Base-by-base conservation (phyloP, 179 eudicot genomes). In the Spergularia azorica region DNA sequence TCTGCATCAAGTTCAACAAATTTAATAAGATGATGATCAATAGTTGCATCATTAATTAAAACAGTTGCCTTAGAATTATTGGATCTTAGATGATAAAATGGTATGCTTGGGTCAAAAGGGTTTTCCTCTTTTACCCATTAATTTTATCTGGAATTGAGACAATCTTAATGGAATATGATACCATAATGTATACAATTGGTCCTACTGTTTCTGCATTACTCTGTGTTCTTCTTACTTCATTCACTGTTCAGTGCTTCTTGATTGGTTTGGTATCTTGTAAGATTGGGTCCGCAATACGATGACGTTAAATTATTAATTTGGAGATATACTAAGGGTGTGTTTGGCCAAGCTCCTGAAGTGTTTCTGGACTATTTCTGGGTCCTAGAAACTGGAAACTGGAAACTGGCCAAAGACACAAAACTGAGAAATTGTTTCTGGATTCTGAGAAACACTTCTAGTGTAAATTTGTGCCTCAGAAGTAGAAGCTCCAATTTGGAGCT, bases 1-100 rank as follows among this genome's bases (percentile, higher is more conserved):
- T 72, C 81, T 52, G 57, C 43, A 79, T 74, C 82, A 67, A 74
- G 48, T 38, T 79, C 74, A 74, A 74, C 78, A 67, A 68, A 73
- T 46, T 56, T 79, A 57, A 67, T 51, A 17, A 59, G 75, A 50
- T n/a, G 70, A 39, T 61, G 61, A 72, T 78, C 55, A 46, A 14
- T 54, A 78, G 50, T 78, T 58, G 36, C 32, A 32, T 61, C 17
- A 78, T 63, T 71, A 54, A 6, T 62, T 46, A 21, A 26, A 41
- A 67, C 64, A 73, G 66, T 78, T 67, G 68, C 21, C 63, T 50
- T 51, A 17, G 66, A 79, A 79, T 79, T 17, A 79, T 79, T 79
- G 82, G 69, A 74, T 21, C 32, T 15, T 15, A 26, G 48, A 51
- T 50, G 32, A 63, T 50, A 63, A 39, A 39, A 26, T 77, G 13